phyloP scores from a whole-genome alignment of 345 rosid species.

The Tarenaya hassleriana region DNA sequence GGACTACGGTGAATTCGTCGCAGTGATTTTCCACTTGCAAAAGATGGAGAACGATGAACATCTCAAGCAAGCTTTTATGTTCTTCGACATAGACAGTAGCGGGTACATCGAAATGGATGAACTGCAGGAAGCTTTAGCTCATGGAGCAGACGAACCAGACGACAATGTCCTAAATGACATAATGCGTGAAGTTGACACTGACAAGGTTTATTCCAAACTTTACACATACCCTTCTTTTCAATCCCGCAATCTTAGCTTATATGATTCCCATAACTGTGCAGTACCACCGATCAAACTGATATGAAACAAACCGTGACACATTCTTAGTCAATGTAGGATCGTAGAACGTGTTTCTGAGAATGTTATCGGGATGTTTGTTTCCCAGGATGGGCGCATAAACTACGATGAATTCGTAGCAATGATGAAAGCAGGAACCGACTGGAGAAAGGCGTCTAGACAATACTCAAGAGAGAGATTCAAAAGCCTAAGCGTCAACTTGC shows the following conservation, averaged over 20 bases:
- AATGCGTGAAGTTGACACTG: slow-evolving; percentile 95
- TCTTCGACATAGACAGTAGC: slow-evolving; percentile 81
- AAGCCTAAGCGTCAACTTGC: slow-evolving; percentile 84
- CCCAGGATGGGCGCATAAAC: slow-evolving; percentile 78
- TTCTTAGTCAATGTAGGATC: too few species aligned
- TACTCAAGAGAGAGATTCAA: slow-evolving; percentile 97
- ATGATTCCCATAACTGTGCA: too few species aligned
- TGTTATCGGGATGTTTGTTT: not conserved
- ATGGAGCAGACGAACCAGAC: slow-evolving; percentile 64
- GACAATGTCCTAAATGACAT: slow-evolving; percentile 61
- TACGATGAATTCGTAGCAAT: slow-evolving; percentile 89
- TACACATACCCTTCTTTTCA: not conserved
- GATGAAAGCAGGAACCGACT: slow-evolving; percentile 99
- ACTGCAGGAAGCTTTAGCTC: slow-evolving; percentile 58
- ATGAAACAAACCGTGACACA: too few species aligned
- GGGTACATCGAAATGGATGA: slow-evolving; percentile 78
- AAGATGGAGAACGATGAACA: slow-evolving; percentile 98
- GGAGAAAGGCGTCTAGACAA: slow-evolving; percentile 98
- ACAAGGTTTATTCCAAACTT: slow-evolving; percentile 47
- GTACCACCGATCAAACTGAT: not conserved
- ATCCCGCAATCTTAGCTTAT: not conserved
- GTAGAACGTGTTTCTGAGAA: not conserved
- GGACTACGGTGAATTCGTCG: slow-evolving; percentile 93
- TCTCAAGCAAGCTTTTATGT: slow-evolving; percentile 85
- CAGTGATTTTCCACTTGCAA: slow-evolving; percentile 93